Evolutionary conservation across 768 basidiomycete species (phyloP).

Genomic region (Boletus tylopilopsis): DNA sequence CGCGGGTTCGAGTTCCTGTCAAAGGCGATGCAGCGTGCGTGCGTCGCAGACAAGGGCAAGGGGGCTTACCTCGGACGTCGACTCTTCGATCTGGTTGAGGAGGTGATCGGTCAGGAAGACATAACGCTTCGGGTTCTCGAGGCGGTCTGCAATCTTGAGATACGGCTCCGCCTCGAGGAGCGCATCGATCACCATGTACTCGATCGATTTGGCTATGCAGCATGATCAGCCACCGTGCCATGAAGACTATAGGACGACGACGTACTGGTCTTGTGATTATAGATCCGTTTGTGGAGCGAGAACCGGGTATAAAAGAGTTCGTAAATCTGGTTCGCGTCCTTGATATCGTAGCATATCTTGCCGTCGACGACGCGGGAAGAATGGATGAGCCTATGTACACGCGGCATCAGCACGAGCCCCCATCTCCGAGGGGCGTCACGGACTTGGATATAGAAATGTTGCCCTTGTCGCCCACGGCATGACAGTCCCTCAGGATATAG

Average conservation of each 20-base stretch:
- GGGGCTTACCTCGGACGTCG: conserved; percentile 30
- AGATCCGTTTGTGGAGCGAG: conserved; percentile 78
- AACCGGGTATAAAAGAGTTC: conserved; percentile 73
- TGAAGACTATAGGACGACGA: not conserved
- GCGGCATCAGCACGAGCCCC: not conserved
- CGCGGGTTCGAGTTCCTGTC: conserved; percentile 56
- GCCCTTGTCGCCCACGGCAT: conserved; percentile 63
- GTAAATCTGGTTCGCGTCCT: conserved; percentile 73
- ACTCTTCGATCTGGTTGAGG: conserved; percentile 54
- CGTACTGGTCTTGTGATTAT: conserved; percentile 67
- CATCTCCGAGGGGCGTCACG: not conserved
- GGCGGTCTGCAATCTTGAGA: conserved; percentile 54
- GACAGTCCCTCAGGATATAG: conserved; percentile 74
- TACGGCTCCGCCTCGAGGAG: conserved; percentile 64
- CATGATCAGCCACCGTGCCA: not conserved
- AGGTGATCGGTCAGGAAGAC: conserved; percentile 69
- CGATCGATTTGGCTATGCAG: conserved; percentile 63
- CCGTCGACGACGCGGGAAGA: conserved; percentile 73
- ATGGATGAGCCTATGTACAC: conserved; percentile 55
- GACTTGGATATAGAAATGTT: conserved; percentile 48
- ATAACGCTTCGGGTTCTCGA: conserved; percentile 57
- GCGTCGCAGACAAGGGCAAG: too few species aligned
- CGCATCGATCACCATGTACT: conserved; percentile 82
- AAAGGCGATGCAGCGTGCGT: too few species aligned
- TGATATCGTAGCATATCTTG: conserved; percentile 78